Base-by-base conservation (phyloP, 768 basidiomycete species). In the Kwoniella dejecticola region DNA sequence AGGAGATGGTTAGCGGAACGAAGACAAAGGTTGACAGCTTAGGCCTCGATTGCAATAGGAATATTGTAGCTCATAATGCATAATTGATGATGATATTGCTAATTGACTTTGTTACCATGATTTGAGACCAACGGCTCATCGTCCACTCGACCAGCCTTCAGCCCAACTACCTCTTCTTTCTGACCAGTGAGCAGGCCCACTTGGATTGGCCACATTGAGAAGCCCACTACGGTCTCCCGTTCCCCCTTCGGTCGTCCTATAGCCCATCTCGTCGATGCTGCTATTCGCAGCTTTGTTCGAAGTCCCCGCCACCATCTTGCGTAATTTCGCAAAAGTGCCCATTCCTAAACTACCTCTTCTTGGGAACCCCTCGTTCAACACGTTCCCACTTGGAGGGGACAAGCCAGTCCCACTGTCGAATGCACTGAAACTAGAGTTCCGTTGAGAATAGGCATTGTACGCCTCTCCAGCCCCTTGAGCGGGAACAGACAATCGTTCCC, bases 101-200 rank as follows among this genome's bases (percentile, higher is more conserved):
- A n/a, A n/a, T n/a, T n/a, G n/a, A n/a, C n/a, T n/a, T n/a, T n/a
- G n/a, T n/a, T n/a, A n/a, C n/a, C n/a, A n/a, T n/a, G n/a, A n/a
- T n/a, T n/a, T n/a, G n/a, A n/a, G n/a, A n/a, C n/a, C n/a, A n/a
- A n/a, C n/a, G n/a, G n/a, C 33, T 36, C 15, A 36, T 7, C 33
- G 33, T 36, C 33, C 33, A 30, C 27, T 59, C n/a, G 54, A 45
- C 70, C 66, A 71, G 19, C 66, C 64, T 52, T 69, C 70, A 7
- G 66, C 70, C 71, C 71, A 72, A 55, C 70, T 72, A 3, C 70
- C 70, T 46, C 70, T 57, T 7, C 70, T 50, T 41, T 72, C 67
- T n/a, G 52, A 52, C 68, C 68, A 69, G 44, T 55, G 49, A 3
- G 53, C 17, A 42, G 41, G 17, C 10, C 17, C 19, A 42, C 41